A percentile compares a stretch with the other conserved stretches of the same genome.
These are phyloP conservation scores for Beauveria asiatica DNA, from an alignment of 2,329 filamentous ascomycete species.

Conservation along the genomic window DNA sequence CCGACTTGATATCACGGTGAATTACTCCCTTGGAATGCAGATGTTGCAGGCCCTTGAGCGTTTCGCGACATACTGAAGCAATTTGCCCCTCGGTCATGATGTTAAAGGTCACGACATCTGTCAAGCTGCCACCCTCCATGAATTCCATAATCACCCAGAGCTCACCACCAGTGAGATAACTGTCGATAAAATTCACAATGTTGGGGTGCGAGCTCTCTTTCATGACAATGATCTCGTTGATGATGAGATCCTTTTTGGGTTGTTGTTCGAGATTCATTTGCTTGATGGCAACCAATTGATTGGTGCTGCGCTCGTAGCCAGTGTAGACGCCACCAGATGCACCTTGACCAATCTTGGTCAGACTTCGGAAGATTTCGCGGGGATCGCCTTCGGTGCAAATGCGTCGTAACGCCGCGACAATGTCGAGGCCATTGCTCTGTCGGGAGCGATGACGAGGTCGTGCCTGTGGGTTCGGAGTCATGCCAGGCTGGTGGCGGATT, in stretches of 20 bases:
- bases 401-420: conserved; percentile 71
- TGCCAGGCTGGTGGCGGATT: conserved; percentile 21
- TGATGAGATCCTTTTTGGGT: conserved; percentile 97
- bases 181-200: conserved; percentile 99
- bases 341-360: conserved; percentile 95
- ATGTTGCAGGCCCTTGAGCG: conserved; percentile 83
- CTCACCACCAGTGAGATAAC: conserved; percentile 80
- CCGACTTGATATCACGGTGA: conserved; percentile 97
- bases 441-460: conserved; percentile 70
- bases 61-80: conserved; percentile 90
- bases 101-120: conserved; percentile 97
- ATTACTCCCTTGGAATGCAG: conserved; percentile 97
- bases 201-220: conserved; percentile 97
- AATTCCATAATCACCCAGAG: conserved; percentile 99
- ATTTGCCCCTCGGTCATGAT: conserved; percentile 99
- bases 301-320: conserved; percentile 74
- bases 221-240: conserved; percentile 99
- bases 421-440: conserved; percentile 73
- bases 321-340: conserved; percentile 94
- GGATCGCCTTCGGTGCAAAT: conserved; percentile 91
- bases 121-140: conserved; percentile 97
- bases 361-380: conserved; percentile 72
- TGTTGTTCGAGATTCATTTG: conserved; percentile 99
- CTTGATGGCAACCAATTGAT: conserved; percentile 92
- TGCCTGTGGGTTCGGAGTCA: conserved; percentile 34